Conservation (phyloP, 805 yeast species). For the Pichia cabralensis region DNA sequence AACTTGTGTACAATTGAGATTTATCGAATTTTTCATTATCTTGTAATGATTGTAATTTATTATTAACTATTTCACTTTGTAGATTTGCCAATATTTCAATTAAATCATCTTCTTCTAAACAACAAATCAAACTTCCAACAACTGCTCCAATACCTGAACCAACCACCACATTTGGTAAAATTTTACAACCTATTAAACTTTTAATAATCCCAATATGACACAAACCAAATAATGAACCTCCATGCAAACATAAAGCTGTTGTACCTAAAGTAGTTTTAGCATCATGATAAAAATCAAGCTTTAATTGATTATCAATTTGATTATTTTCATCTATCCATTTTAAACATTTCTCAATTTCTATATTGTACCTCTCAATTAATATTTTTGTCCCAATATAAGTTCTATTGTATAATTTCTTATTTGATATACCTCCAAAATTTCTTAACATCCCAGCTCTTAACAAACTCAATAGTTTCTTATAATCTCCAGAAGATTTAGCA, state of each 20-base stretch:
- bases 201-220: slow-evolving; percentile 91
- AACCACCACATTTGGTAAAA: slow-evolving; percentile 76
- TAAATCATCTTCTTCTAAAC: slow-evolving; percentile 58
- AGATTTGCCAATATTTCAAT: slow-evolving; percentile 31
- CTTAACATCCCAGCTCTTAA: slow-evolving; percentile 77
- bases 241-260: slow-evolving; percentile 85
- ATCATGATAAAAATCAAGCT: slow-evolving; percentile 72
- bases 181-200: slow-evolving; percentile 62
- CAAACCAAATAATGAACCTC: slow-evolving; percentile 89
- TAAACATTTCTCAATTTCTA: slow-evolving; percentile 63
- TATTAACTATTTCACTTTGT: slow-evolving; percentile 33
- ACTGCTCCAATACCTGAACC: slow-evolving; percentile 95
- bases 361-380: slow-evolving; percentile 77
- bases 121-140: slow-evolving; percentile 78
- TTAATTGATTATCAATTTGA: slow-evolving; percentile 35
- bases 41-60: slow-evolving; percentile 31
- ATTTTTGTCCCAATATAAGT: slow-evolving; percentile 83
- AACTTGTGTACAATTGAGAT: slow-evolving; percentile 1
- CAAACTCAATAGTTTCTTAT: slow-evolving; percentile 48
- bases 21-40: slow-evolving; percentile 22
- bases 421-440: slow-evolving; percentile 86
- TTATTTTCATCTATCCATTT: slow-evolving; percentile 21
- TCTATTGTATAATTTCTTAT: slow-evolving; percentile 66
- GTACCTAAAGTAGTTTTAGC: slow-evolving; percentile 81
- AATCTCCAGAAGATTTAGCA: slow-evolving; percentile 53